A percentile compares a stretch with the other conserved stretches of the same genome.
phyloP scores from a whole-genome alignment of 2,329 filamentous ascomycete genomes.

The Phoma sp. region DNA sequence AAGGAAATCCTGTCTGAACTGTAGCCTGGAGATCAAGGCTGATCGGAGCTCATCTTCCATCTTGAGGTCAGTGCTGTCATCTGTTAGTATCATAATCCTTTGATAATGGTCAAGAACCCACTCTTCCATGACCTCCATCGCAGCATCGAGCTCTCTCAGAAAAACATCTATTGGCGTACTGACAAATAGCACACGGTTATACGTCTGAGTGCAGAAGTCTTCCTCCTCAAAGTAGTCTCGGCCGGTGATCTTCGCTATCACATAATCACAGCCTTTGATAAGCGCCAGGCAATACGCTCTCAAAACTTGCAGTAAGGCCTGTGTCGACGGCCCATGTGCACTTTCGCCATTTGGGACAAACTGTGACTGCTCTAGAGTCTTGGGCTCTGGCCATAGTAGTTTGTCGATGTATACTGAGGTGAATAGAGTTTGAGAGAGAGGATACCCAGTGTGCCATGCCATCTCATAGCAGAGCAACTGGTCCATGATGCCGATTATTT shows the following conservation, averaged over 20 bases:
- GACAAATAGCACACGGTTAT: slow-evolving; percentile 77
- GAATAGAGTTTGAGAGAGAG: slow-evolving; percentile 91
- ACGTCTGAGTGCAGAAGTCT: slow-evolving; percentile 93
- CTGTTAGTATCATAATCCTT: slow-evolving; percentile 16
- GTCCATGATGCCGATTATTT: slow-evolving; percentile 93
- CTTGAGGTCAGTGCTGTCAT: slow-evolving; percentile 25
- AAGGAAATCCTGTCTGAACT: slow-evolving; percentile 70
- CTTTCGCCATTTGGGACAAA: slow-evolving; percentile 55
- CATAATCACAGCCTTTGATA: slow-evolving; percentile 80
- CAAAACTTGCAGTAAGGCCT: slow-evolving; percentile 60
- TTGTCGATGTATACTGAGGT: slow-evolving; percentile 90
- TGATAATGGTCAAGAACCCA: slow-evolving; percentile 18
- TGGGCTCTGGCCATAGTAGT: slow-evolving; percentile 73
- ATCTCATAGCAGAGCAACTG: slow-evolving; percentile 92
- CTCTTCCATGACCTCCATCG: slow-evolving; percentile 39
- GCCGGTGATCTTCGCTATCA: slow-evolving; percentile 76
- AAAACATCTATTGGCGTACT: slow-evolving; percentile 41
- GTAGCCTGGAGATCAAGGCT: slow-evolving; percentile 70
- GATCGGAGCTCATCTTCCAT: slow-evolving; percentile 48
- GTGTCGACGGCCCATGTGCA: slow-evolving; percentile 24
- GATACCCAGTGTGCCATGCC: slow-evolving; percentile 96
- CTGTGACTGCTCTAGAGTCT: slow-evolving; percentile 67
- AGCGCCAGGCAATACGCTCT: slow-evolving; percentile 85
- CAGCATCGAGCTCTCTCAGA: slow-evolving; percentile 41
- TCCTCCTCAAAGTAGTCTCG: slow-evolving; percentile 98